Conservation (phyloP, 1,139 yeast genomes). For the Blastobotrys arbuscula region DNA sequence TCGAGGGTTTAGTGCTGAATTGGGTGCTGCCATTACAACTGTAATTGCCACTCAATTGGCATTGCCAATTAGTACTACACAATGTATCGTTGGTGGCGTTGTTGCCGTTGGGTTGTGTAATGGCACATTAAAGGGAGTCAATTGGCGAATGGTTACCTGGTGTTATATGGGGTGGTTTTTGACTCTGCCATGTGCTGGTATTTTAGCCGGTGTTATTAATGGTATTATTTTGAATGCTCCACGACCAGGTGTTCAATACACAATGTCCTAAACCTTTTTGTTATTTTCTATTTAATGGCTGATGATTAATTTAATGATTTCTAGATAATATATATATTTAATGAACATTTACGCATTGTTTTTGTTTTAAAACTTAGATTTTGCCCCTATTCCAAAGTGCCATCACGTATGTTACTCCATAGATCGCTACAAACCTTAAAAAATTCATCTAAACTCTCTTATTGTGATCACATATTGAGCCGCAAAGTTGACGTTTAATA, state of each 20-base stretch:
- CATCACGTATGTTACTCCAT: too few relatives aligned
- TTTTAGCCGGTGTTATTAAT: conserved; percentile 61
- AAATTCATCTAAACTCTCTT: too few relatives aligned
- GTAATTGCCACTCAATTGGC: conserved; percentile 69
- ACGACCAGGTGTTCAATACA: conserved; percentile 4
- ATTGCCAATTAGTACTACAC: conserved; percentile 73
- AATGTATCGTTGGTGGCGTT: conserved; percentile 76
- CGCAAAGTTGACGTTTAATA: too few relatives aligned
- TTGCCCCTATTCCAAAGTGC: too few relatives aligned
- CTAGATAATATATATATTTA: too few relatives aligned
- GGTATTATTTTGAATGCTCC: conserved; percentile 68
- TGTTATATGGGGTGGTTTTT: conserved; percentile 69
- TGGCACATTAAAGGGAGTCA: conserved; percentile 55
- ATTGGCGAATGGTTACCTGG: conserved; percentile 75
- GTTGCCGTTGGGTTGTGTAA: conserved; percentile 73
- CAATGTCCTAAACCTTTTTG: conserved; percentile 1
- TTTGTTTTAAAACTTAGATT: too few relatives aligned
- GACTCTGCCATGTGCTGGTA: conserved; percentile 69
- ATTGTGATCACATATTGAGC: too few relatives aligned
- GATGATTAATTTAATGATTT: too few relatives aligned
- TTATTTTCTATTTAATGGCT: too few relatives aligned
- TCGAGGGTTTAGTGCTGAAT: conserved; percentile 72
- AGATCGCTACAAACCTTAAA: too few relatives aligned
- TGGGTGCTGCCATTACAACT: conserved; percentile 73
- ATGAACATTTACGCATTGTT: too few relatives aligned